Percentiles rank a stretch among this genome's conserved stretches.
phyloP scores from a whole-genome alignment of 257 asterid genomes.

The Fraxinus cuspidata region DNA sequence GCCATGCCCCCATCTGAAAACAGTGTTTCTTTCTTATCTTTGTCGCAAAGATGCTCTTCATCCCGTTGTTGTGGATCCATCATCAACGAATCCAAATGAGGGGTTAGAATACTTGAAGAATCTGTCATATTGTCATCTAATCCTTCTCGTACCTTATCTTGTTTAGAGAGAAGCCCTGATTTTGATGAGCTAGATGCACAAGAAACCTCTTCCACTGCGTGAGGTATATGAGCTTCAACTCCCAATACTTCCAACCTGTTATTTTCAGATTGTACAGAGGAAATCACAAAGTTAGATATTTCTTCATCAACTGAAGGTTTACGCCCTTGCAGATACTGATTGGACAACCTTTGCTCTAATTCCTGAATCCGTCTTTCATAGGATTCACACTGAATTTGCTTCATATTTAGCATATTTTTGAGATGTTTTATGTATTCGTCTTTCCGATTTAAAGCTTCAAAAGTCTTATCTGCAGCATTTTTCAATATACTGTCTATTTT shows the following conservation, averaged over 20 bases:
- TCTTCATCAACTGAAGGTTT: constrained; percentile 48
- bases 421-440: constrained; percentile 84
- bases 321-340: constrained; percentile 54
- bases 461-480: constrained; percentile 72
- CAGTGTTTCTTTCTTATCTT: constrained; percentile 49
- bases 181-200: constrained; percentile 57
- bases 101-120: constrained; percentile 62
- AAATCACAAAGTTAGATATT: constrained; percentile 40
- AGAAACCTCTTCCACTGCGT: constrained; percentile 62
- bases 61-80: constrained; percentile 65
- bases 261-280: constrained; percentile 52
- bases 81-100: constrained; percentile 88
- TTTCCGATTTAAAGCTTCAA: constrained; percentile 76
- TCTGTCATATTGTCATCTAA: constrained; percentile 80
- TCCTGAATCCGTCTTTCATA: constrained; percentile 92
- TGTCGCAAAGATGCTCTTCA: constrained; percentile 50
- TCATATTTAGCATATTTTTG: constrained; percentile 63
- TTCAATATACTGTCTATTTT: constrained; percentile 61
- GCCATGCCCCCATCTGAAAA: constrained; percentile 47
- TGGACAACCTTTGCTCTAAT: constrained; percentile 86
- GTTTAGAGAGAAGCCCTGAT: constrained; percentile 49
- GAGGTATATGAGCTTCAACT: constrained; percentile 48
- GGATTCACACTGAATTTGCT: constrained; percentile 82
- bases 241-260: constrained; percentile 64
- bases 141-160: constrained; percentile 59